A percentile compares a stretch with the other conserved stretches of the same genome.
phyloP scores from a whole-genome alignment of 768 basidiomycete species.

The Pluteus cervinus region DNA sequence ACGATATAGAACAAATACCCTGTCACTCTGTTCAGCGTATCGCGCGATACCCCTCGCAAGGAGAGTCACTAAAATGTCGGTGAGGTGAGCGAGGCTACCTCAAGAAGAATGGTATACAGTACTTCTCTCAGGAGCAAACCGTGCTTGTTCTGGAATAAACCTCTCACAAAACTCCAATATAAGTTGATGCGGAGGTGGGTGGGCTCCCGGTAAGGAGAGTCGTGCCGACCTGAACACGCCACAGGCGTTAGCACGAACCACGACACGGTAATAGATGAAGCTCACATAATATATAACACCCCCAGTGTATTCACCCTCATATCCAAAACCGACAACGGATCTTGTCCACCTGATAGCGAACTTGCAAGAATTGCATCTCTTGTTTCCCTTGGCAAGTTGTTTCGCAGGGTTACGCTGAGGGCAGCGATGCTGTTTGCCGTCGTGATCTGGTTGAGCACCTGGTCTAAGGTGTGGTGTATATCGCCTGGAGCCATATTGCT shows the following conservation, averaged over 20 bases:
- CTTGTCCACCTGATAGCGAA: conserved; percentile 50
- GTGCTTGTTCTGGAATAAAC: conserved; percentile 61
- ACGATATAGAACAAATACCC: conserved; percentile 35
- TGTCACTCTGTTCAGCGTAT: conserved; percentile 39
- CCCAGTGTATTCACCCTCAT: conserved; percentile 54
- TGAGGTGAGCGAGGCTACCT: neutral
- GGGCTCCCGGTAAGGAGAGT: conserved; percentile 32
- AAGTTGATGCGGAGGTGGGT: conserved; percentile 33
- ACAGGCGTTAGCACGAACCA: neutral
- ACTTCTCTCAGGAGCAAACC: conserved; percentile 68
- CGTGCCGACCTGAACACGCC: conserved; percentile 49
- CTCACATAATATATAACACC: conserved; percentile 70
- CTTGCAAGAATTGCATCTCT: conserved; percentile 52
- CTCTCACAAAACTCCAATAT: conserved; percentile 52
- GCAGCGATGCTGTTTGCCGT: conserved; percentile 27
- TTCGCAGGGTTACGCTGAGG: conserved; percentile 40
- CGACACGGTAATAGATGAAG: conserved; percentile 7
- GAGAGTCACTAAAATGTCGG: conserved; percentile 42
- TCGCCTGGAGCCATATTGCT: too few relatives aligned
- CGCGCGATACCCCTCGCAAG: conserved; percentile 60
- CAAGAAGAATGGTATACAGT: conserved; percentile 4
- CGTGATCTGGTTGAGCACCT: conserved; percentile 41
- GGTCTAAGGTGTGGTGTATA: conserved; percentile 30
- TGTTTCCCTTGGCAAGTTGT: conserved; percentile 47
- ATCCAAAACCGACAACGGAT: conserved; percentile 60